Base-by-base conservation (phyloP, 805 yeast genomes). In the Millerago galiae region DNA sequence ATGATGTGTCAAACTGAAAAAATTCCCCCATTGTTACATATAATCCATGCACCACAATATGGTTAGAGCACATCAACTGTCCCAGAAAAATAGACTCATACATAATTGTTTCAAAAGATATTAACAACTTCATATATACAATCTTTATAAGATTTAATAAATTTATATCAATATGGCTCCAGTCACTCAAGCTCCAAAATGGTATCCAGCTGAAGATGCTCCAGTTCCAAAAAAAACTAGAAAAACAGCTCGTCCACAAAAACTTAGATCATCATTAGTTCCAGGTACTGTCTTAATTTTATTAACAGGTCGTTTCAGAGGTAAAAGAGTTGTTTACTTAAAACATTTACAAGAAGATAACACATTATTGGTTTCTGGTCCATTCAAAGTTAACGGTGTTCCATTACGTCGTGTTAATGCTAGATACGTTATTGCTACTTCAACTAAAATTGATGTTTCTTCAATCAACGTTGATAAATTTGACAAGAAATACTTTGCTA, bases 281-380 rank as follows among this genome's bases (percentile, higher is more conserved):
- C 97, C 97, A 73, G 99, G 99, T 71, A 85, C 97, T 66, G 97
- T 91, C 60, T 79, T 93, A 70, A 91, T 91, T 72, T 76, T 91
- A 71, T 81, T 91, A 69, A 97, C 98, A 65, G 99, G 99, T 70
- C 88, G 96, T 75, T 91, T 89, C 95, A 87, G 99, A 76, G 99
- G 99, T 72, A 93, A 91, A 87, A 90, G 98, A 78, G 99, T 93
- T 63, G 98, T 91, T 56, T 85, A 84, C 84, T 83, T 91, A 71
- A 91, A 91, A 83, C 75, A 83, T 72, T 81, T 93, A 68, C 96
- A 89, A 76, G 45, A 42, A 29, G 98, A 93, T 82, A 87, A 88
- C 88, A 91, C 97, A 55, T 77, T 91, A 64, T 84, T 91, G 67
- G 96, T 91, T 53, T 75, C 96, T 51, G 99, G 99, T 70, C 99